Evolutionary conservation across 257 asterid genomes (phyloP).

Genomic region (Scutellaria barbata): DNA sequence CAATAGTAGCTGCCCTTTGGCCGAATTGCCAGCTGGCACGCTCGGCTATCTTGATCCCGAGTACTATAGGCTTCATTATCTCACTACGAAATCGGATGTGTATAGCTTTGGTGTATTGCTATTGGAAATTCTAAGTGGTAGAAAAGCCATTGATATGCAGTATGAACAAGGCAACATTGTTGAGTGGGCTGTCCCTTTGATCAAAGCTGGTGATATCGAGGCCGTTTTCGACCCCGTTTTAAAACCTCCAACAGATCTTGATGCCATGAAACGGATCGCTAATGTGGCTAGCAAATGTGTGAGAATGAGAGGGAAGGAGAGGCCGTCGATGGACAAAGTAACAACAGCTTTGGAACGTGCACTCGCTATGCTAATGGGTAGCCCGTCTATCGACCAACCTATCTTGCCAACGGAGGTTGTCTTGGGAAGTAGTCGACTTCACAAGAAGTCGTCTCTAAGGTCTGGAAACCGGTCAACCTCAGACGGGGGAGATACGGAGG

Average conservation of each 20-base stretch:
- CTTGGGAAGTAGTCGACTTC: slow-evolving; percentile 88
- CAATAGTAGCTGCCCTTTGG: slow-evolving; percentile 83
- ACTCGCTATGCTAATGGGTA: slow-evolving; percentile 81
- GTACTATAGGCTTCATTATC: slow-evolving; percentile 85
- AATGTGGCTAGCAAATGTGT: slow-evolving; percentile 84
- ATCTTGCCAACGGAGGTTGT: slow-evolving; percentile 92
- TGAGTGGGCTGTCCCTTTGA: slow-evolving; percentile 94
- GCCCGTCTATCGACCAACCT: slow-evolving; percentile 88
- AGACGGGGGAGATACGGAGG: slow-evolving; percentile 72
- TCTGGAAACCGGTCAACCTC: slow-evolving; percentile 74
- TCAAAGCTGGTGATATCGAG: slow-evolving; percentile 67
- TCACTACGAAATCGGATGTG: slow-evolving; percentile 86
- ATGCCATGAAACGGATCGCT: slow-evolving; percentile 75
- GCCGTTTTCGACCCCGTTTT: slow-evolving; percentile 66
- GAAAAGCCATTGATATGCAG: slow-evolving; percentile 92
- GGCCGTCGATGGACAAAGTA: slow-evolving; percentile 96
- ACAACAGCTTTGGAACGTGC: slow-evolving; percentile 86
- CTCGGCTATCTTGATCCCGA: slow-evolving; percentile 95
- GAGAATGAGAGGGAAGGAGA: slow-evolving; percentile 91
- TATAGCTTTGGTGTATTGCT: slow-evolving; percentile 91
- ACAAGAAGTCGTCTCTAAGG: slow-evolving; percentile 76
- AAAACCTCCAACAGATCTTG: slow-evolving; percentile 66
- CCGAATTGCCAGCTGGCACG: slow-evolving; percentile 92
- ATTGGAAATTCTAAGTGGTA: slow-evolving; percentile 77
- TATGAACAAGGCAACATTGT: slow-evolving; percentile 88